Conservation (phyloP, 768 basidiomycete genomes). For the Mycena sanguinolenta region DNA sequence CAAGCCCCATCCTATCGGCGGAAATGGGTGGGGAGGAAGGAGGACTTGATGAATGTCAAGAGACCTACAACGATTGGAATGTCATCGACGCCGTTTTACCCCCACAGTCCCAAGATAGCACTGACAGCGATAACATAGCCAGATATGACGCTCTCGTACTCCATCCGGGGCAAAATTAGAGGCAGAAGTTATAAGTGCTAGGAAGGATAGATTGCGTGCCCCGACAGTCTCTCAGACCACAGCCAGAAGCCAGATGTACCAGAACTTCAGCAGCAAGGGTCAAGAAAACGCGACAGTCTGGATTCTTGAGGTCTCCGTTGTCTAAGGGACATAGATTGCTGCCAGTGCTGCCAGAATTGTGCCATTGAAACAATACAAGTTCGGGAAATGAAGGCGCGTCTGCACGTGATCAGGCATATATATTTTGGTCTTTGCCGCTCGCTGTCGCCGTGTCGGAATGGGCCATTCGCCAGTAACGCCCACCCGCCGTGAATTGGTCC, state of each 20-base stretch:
- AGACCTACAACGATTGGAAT: background rate
- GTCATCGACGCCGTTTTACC: background rate
- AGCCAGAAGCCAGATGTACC: background rate
- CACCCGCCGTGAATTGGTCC: slow-evolving; percentile 66
- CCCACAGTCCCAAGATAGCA: slow-evolving; percentile 15
- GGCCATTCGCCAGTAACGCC: slow-evolving; percentile 56
- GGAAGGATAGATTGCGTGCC: slow-evolving; percentile 11
- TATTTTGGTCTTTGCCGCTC: slow-evolving; percentile 1
- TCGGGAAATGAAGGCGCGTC: background rate
- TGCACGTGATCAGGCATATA: background rate
- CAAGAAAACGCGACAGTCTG: background rate
- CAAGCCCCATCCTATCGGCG: slow-evolving; percentile 19
- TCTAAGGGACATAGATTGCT: background rate
- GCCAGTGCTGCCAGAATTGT: background rate
- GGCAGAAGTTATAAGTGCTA: slow-evolving; percentile 6
- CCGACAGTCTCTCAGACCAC: background rate
- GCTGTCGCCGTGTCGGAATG: background rate
- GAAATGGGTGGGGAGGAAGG: background rate
- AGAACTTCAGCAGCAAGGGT: background rate
- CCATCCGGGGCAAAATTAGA: background rate
- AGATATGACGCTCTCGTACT: background rate
- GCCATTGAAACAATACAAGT: no score
- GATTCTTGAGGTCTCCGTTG: no score
- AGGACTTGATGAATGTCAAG: slow-evolving; percentile 14
- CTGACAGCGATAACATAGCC: background rate